Conservation (phyloP, 768 basidiomycete genomes). For the Lentinula lateritia region DNA sequence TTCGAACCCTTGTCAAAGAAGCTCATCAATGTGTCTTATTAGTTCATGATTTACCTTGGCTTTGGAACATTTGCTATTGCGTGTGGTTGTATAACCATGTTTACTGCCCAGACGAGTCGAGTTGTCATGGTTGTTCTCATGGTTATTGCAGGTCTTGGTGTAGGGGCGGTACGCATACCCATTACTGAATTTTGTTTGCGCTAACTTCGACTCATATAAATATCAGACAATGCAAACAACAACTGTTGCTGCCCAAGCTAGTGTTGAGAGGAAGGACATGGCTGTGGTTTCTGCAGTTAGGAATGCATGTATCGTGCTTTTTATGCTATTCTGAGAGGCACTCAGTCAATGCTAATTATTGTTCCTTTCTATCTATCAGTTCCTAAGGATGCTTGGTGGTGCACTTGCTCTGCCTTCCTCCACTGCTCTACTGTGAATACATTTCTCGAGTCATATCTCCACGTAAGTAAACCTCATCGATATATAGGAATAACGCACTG, state of each 20-base stretch:
- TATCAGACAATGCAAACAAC: constrained; percentile 53
- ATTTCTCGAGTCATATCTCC: neutral
- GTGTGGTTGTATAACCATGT: constrained; percentile 62
- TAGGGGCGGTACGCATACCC: constrained; percentile 38
- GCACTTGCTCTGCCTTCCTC: constrained; percentile 61
- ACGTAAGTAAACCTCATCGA: neutral
- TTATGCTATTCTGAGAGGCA: constrained; percentile 14
- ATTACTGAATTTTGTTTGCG: neutral
- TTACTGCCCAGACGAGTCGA: constrained; percentile 41
- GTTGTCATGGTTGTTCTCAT: constrained; percentile 54
- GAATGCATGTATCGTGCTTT: neutral
- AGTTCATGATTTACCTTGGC: constrained; percentile 57
- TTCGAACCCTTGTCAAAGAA: neutral
- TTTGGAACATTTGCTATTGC: constrained; percentile 68
- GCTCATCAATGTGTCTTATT: neutral
- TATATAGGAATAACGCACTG: constrained; percentile 42
- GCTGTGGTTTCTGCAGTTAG: constrained; percentile 54
- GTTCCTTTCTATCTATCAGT: constrained; percentile 37
- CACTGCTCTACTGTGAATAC: constrained; percentile 46
- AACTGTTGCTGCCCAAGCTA: constrained; percentile 69
- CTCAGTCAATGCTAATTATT: neutral
- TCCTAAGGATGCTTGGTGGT: constrained; percentile 65
- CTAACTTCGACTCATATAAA: neutral
- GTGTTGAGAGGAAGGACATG: constrained; percentile 67
- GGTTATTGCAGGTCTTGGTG: constrained; percentile 53